phyloP scores from a whole-genome alignment of 805 yeast species.

The Ogataea paraovalis region DNA sequence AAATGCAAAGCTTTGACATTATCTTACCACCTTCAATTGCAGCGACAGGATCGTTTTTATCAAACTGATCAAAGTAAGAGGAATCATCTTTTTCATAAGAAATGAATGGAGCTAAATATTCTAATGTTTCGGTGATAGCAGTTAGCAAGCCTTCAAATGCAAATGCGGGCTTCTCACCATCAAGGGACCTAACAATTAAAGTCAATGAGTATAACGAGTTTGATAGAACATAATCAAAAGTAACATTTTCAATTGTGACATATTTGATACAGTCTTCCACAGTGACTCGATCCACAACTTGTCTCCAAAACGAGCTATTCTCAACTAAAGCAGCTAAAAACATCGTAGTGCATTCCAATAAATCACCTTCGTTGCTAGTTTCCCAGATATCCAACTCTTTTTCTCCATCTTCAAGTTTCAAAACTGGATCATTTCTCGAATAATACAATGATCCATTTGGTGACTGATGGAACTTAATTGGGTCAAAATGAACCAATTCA shows the following conservation, averaged over 20 bases:
- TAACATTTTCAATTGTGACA: constrained; percentile 47
- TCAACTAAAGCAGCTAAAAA: constrained; percentile 51
- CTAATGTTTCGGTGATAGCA: constrained; percentile 12
- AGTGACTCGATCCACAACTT: constrained; percentile 35
- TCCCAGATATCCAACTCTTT: constrained; percentile 51
- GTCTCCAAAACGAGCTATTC: constrained; percentile 46
- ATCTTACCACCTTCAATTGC: constrained; percentile 29
- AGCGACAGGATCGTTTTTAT: constrained; percentile 19
- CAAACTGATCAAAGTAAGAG: constrained; percentile 38
- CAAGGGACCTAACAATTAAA: constrained; percentile 53
- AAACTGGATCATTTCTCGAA: constrained; percentile 37
- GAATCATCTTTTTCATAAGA: constrained; percentile 25
- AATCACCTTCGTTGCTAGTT: constrained; percentile 38
- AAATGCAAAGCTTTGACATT: constrained; percentile 33
- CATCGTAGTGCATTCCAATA: constrained; percentile 47
- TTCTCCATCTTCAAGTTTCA: constrained; percentile 38
- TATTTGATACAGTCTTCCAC: constrained; percentile 45
- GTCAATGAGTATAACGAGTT: constrained; percentile 49
- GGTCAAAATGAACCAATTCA: constrained; percentile 32
- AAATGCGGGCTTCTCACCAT: constrained; percentile 50
- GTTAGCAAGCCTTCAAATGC: constrained; percentile 30
- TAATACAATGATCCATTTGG: constrained; percentile 36
- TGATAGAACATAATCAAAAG: constrained; percentile 59
- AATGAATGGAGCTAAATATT: constrained; percentile 23
- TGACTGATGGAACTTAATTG: constrained; percentile 43